These are phyloP conservation scores for Thecamonas trahens DNA, from an alignment of 78 protist genomes.

Conservation along the genomic window DNA sequence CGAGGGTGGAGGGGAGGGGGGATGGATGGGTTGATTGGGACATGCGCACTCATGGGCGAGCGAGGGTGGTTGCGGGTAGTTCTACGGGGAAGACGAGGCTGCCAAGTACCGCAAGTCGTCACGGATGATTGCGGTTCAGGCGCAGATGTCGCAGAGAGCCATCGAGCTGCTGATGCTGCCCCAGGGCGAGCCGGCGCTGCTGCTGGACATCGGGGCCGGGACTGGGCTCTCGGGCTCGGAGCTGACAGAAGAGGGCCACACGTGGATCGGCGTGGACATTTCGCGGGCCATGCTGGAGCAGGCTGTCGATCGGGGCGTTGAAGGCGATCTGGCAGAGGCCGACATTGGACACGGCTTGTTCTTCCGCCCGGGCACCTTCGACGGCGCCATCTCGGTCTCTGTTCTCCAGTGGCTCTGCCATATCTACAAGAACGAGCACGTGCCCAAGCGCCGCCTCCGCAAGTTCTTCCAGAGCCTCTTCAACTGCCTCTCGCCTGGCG, in stretches of 20 bases:
- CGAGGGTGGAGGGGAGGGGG: no score
- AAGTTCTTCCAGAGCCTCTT: conserved; percentile 82
- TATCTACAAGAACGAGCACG: conserved; percentile 68
- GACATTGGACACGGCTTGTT: conserved; percentile 89
- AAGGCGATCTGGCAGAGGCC: conserved; percentile 56
- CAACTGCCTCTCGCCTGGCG: background rate
- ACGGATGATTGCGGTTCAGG: conserved; percentile 84
- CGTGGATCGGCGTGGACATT: conserved; percentile 88
- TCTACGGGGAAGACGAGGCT: background rate
- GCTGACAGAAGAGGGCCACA: conserved; percentile 79
- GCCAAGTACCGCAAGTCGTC: conserved; percentile 19
- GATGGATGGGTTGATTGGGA: no score
- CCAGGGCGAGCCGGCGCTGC: conserved; percentile 19
- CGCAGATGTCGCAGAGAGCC: conserved; percentile 83
- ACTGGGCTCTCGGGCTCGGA: conserved; percentile 45
- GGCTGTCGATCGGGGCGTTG: conserved; percentile 19
- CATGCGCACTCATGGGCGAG: background rate
- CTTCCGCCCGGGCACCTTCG: conserved; percentile 82
- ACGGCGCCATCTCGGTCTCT: conserved; percentile 79
- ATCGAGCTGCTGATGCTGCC: conserved; percentile 76
- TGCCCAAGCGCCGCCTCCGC: conserved; percentile 64
- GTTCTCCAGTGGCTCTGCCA: conserved; percentile 95
- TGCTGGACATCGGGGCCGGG: conserved; percentile 91
- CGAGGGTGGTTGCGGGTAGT: background rate
- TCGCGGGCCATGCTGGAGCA: conserved; percentile 57